phyloP scores from a whole-genome alignment of 345 rosid genomes.

The Mallotus nudiflorus region DNA sequence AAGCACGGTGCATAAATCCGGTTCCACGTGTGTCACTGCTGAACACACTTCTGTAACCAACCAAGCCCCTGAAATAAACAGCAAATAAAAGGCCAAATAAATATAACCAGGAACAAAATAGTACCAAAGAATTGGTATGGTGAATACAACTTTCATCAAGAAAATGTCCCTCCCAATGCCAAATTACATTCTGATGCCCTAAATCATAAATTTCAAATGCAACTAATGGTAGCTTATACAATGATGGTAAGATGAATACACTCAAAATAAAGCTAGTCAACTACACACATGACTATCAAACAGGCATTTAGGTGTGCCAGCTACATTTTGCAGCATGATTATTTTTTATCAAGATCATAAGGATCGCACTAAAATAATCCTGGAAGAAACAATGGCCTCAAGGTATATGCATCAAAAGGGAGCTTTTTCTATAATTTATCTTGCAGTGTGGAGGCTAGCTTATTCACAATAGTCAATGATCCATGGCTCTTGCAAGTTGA shows the following conservation, averaged over 20 bases:
- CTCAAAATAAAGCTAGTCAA: background rate
- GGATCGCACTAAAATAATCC: background rate
- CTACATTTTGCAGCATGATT: background rate
- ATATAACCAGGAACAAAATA: background rate
- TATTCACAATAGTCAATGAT: background rate
- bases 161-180: background rate
- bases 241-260: background rate
- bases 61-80: conserved; percentile 68
- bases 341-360: background rate
- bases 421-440: background rate
- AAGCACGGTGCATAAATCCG: conserved; percentile 99
- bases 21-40: conserved; percentile 98
- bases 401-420: background rate
- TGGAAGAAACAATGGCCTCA: no score
- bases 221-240: background rate
- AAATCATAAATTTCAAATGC: background rate
- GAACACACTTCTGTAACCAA: conserved; percentile 97
- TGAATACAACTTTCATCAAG: background rate
- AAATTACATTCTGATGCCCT: background rate
- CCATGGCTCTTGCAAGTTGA: background rate
- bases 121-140: background rate
- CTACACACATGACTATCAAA: background rate
- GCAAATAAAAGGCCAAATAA: background rate
- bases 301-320: background rate
- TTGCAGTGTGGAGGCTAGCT: background rate